A percentile compares a stretch with the other conserved stretches of the same genome.
Conservation (phyloP, 2,329 filamentous ascomycete species). For the Fusarium dlaminii region DNA sequence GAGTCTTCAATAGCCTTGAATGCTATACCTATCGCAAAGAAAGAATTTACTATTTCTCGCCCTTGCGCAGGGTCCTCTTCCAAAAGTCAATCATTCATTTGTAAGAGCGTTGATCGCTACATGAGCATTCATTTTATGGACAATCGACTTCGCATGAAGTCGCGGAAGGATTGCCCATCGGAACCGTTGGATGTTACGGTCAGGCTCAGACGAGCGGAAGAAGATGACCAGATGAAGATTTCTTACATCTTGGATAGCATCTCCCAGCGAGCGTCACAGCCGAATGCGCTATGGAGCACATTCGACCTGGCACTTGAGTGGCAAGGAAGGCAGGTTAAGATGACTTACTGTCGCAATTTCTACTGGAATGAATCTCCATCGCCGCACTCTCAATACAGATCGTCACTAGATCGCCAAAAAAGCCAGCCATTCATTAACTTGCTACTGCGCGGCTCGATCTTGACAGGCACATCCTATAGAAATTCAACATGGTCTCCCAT, state of each 20-base stretch:
- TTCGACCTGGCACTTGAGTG: slow-evolving; percentile 46
- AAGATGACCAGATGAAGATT: slow-evolving; percentile 18
- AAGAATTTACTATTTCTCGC: slow-evolving; percentile 42
- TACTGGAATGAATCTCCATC: slow-evolving; percentile 56
- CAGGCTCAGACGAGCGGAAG: slow-evolving; percentile 37
- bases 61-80: slow-evolving; percentile 25
- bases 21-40: slow-evolving; percentile 42
- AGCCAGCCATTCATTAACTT: slow-evolving; percentile 51
- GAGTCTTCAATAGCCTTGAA: slow-evolving; percentile 2
- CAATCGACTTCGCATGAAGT: slow-evolving; percentile 27
- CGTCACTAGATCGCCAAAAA: slow-evolving; percentile 40
- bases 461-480: background rate
- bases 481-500: slow-evolving; percentile 54
- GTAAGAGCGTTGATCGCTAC: slow-evolving; percentile 34
- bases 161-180: slow-evolving; percentile 14
- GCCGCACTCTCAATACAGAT: slow-evolving; percentile 45
- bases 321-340: slow-evolving; percentile 34
- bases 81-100: slow-evolving; percentile 1
- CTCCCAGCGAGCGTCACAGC: slow-evolving; percentile 23
- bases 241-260: background rate
- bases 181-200: slow-evolving; percentile 24
- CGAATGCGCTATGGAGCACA: slow-evolving; percentile 50
- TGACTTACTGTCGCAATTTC: slow-evolving; percentile 49
- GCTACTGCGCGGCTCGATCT: slow-evolving; percentile 43
- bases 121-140: slow-evolving; percentile 24